Base-by-base conservation (phyloP, 1,284 basidiomycete genomes). In the Pascua sp. region DNA sequence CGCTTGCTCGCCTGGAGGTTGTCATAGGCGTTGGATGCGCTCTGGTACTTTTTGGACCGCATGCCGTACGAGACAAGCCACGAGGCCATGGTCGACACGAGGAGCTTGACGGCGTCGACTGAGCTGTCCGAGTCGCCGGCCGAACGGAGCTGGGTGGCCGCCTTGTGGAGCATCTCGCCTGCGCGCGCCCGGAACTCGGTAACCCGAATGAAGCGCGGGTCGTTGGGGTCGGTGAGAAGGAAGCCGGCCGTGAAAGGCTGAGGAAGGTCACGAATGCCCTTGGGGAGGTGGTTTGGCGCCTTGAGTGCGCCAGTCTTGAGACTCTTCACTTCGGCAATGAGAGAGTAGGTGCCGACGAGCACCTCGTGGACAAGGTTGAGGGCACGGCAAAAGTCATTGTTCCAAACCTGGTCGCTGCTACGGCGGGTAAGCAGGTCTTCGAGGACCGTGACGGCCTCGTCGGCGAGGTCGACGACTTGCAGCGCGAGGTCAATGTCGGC, bases 361-460 rank as follows among this genome's bases (percentile, higher is more conserved):
- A 66, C 61, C 54, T 68, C 70, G 59, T 74, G 71, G 15, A 76
- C 56, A 32, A 73, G 58, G 46, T 65, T 65, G 18, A 80, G 81
- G 59, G 79, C 87, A 82, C 95, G 85, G 76, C 94, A 98, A 72
- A 98, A 96, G 75, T 97, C 93, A 73, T 96, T 97, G 38, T 89
- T 85, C 78, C 87, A 86, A 16, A 85, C 80, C 56, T 81, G 85
- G 67, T 90, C 85, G 40, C 71, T 81, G 2, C 78, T 77, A 11
- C 83, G 81, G 7, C 78, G 81, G 11, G 79, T 77, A 10, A 90
- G 77, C 13, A 95, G 79, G 7, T 66, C 65, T 50, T 92, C 88
- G 1, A 98, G 80, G 53, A 82, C 84, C 56, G 80, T 75, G 32
- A 84, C 84, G 13, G 94, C 81, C 46, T 82, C 79, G 53, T 90